Evolutionary conservation across 2,329 filamentous ascomycete genomes (phyloP), one percentile per base, ranked within the genome.

Genomic region (Aspergillus eucalypticola): DNA sequence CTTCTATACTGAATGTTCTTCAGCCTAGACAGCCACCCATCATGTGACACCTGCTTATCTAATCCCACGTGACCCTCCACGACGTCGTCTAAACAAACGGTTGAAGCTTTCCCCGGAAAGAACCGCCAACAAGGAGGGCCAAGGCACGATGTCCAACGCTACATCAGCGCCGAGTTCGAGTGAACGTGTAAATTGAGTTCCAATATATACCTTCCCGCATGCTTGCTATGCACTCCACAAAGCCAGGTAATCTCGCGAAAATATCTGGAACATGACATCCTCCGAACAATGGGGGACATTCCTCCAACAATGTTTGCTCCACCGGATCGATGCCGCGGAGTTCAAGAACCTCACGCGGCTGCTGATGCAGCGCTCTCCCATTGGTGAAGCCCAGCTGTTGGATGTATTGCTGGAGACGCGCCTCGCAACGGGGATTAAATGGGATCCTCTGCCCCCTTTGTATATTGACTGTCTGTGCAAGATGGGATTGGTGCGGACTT

Each of bases 371-470:
- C 71, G 72, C 39, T 67, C 61, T 27, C 73, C 74, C 0, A 63
- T 79, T 29, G 61, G 71, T 1, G 72, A 74, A 49, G 60, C 62
- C n/a, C 59, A 68, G 38, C 66, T 79, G 11, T 60, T 78, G 3
- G 73, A 77, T 59, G 61, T 72, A 5, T 62, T 79, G 38, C 64
- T 78, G 2, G 70, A 74, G 39, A 68, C 71, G n/a, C 74, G 72
- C 39, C 63, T 68, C 5, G 63, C 68, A 21, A 72, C 74, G 6
- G 67, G 65, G 38, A 65, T 76, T 55, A 68, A 72, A 46, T 79
- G 76, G 76, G 77, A 79, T 60, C 77, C 77, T n/a, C 63, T 78
- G 35, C 66, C 78, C 58, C 77, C 77, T 8, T 66, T 76, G 13
- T 79, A 79, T 65, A 69, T 77, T 38, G 76, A 78, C 59, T 69